Evolutionary conservation across 108 stramenopile species (phyloP), one percentile per base, ranked within the genome.

Genomic region (Phaeodactylum tricornutum): DNA sequence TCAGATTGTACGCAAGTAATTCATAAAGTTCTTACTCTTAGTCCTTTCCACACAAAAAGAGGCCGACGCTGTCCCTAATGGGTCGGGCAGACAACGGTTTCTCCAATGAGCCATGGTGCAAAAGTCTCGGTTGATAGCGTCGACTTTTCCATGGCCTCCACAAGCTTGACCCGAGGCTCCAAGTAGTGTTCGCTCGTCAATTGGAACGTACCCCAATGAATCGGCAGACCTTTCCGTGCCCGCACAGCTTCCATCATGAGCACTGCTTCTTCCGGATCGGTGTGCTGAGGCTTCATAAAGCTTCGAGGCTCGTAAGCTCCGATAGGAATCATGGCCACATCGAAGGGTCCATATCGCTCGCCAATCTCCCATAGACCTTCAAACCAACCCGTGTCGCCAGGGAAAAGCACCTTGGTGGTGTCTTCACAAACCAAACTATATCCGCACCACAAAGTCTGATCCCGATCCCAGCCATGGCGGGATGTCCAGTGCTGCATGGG

Each of bases 141-240:
- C 27, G 22, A 7, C n/a, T 17, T 19, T 29, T 37, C 35, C 54
- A 62, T 50, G 17, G 19, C 14, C 27, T 31, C 23, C 19, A 26
- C 30, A 41, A 66, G 37, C 28, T 33, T n/a, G 17, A 57, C 60
- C 17, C 42, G 69, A 35, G 84, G 80, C 53, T 87, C 84, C 25
- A 65, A 44, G 25, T 55, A 45, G 71, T n/a, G 72, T 53, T 88
- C 84, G 28, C 69, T 63, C 32, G 88, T 71, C 34, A 90, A 60
- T 37, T 72, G 62, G 42, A 82, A 85, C 1, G 81, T 83, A 21
- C 84, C 92, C 79, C 81, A 93, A 53, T 93, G 92, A 51, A 90
- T 72, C 15, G 73, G 83, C 5, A 93, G 71, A 16, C 75, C 74
- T 16, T 55, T 66, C 9, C 49, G 23, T 0, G 69, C 52, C 14